These are phyloP conservation scores for Mycena vitilis DNA, from an alignment of 768 basidiomycete species.

Conservation along the genomic window DNA sequence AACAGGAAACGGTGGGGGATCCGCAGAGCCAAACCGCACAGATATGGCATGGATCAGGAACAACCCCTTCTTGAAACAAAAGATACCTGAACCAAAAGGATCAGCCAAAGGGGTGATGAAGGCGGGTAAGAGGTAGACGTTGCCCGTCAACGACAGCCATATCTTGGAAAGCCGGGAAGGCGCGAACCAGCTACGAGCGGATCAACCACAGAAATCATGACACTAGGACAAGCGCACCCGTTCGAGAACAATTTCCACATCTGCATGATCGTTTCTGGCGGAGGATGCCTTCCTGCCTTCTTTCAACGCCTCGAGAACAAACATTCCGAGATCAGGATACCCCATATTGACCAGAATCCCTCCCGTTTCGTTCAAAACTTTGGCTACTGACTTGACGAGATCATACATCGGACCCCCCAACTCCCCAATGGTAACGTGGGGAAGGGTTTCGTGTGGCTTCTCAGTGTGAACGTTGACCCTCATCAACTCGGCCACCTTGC, in stretches of 20 bases:
- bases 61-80: constrained; percentile 91
- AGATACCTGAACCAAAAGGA: constrained; percentile 66
- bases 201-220: constrained; percentile 15
- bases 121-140: constrained; percentile 56
- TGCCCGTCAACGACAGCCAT: constrained; percentile 73
- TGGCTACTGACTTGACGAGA: constrained; percentile 74
- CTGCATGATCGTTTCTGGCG: constrained; percentile 44
- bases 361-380: constrained; percentile 80
- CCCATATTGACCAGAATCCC: constrained; percentile 66
- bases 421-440: constrained; percentile 79
- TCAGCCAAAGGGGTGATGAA: constrained; percentile 27
- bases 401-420: constrained; percentile 81
- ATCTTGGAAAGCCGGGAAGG: constrained; percentile 87
- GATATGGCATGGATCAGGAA: constrained; percentile 80
- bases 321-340: constrained; percentile 77
- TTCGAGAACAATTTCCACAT: constrained; percentile 71
- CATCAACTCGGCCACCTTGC: constrained; percentile 80
- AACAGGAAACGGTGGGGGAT: constrained; percentile 68
- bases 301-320: constrained; percentile 77
- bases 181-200: constrained; percentile 70
- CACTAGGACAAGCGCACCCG: constrained; percentile 55
- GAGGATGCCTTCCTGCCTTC: constrained; percentile 54
- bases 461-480: constrained; percentile 78
- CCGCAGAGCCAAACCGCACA: constrained; percentile 70
- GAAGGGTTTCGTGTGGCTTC: constrained; percentile 72